Evolutionary conservation across 805 yeast species (phyloP).

Genomic region (Metschnikowia reukaufii): DNA sequence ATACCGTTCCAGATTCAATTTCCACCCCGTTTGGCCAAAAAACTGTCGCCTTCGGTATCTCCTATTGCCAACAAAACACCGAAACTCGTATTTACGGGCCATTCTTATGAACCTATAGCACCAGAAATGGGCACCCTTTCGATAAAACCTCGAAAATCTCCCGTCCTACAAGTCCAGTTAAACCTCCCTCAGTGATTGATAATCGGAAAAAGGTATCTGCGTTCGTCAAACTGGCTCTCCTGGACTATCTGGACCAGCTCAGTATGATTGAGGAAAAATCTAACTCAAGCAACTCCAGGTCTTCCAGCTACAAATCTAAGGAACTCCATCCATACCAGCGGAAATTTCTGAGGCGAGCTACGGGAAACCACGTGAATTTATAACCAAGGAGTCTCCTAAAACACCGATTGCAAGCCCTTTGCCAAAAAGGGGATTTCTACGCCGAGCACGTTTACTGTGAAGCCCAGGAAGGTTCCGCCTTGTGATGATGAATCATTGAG

Average conservation of each 20-base stretch:
- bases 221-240: constrained; percentile 20
- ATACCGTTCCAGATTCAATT: constrained; percentile 42
- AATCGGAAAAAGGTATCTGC: constrained; percentile 30
- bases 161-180: constrained; percentile 8
- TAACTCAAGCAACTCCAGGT: constrained; percentile 28
- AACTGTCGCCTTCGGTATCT: constrained; percentile 6
- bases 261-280: constrained; percentile 45
- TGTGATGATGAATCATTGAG: background rate
- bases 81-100: constrained; percentile 35
- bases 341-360: background rate
- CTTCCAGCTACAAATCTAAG: constrained; percentile 28
- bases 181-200: constrained; percentile 29
- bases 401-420: background rate
- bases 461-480: background rate
- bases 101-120: constrained; percentile 37
- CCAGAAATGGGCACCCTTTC: background rate
- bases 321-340: constrained; percentile 8
- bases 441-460: background rate
- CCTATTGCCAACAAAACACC: background rate
- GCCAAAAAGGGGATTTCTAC: background rate
- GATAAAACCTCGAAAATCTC: background rate
- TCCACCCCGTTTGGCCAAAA: constrained; percentile 39
- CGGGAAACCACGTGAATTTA: background rate
- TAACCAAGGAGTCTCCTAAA: background rate
- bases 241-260: constrained; percentile 34